Conservation (phyloP, 257 asterid species). For the Primulina eburnea region DNA sequence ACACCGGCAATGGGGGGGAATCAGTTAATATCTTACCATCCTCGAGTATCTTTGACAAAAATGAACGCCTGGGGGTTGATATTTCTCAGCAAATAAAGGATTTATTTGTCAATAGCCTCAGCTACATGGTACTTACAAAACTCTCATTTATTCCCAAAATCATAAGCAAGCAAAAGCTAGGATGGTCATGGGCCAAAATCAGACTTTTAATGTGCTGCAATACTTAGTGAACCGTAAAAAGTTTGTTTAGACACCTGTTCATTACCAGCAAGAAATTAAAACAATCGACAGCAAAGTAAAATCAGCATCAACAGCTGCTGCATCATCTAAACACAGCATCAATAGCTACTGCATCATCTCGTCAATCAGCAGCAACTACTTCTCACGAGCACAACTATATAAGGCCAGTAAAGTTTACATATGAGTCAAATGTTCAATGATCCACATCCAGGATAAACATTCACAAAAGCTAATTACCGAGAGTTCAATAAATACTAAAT, state of each 20-base stretch:
- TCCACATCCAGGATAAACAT: constrained; percentile 18
- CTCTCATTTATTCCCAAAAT: constrained; percentile 25
- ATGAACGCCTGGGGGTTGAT: constrained; percentile 9
- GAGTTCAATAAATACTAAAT: constrained; percentile 2
- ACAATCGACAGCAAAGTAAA: constrained; percentile 49
- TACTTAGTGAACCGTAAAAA: constrained; percentile 24
- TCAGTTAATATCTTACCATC: constrained; percentile 20
- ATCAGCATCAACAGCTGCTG: constrained; percentile 49
- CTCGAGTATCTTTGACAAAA: constrained; percentile 5
- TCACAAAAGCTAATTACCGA: constrained; percentile 18
- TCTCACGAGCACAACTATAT: constrained; percentile 64
- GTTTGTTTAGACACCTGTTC: constrained; percentile 32
- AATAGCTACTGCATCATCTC: constrained; percentile 51
- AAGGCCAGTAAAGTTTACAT: constrained; percentile 54
- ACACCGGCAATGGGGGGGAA: neutral
- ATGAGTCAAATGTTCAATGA: constrained; percentile 37
- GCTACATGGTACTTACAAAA: constrained; percentile 30
- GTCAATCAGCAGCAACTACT: constrained; percentile 55
- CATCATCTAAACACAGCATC: constrained; percentile 55
- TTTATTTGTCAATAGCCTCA: constrained; percentile 34
- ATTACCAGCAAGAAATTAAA: constrained; percentile 42
- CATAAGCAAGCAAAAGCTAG: constrained; percentile 18
- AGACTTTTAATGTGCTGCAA: constrained; percentile 25
- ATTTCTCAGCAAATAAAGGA: constrained; percentile 26
- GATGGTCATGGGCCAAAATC: constrained; percentile 23